A percentile compares a stretch with the other conserved stretches of the same genome.
These are phyloP conservation scores for Kwoniella sp. DNA, from an alignment of 768 basidiomycete species.

Conservation along the genomic window DNA sequence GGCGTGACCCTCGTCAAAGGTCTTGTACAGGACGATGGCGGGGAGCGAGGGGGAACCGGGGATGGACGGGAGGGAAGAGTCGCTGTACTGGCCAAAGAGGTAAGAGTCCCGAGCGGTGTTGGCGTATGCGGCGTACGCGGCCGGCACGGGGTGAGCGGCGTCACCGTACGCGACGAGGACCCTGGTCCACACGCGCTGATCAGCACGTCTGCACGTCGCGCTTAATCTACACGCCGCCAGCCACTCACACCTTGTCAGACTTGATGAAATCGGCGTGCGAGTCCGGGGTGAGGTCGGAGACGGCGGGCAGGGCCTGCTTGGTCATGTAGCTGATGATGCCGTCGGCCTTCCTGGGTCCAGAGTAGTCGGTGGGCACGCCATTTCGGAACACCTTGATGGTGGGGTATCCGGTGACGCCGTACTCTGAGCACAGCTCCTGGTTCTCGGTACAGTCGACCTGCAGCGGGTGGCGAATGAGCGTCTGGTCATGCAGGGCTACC, in stretches of 20 bases:
- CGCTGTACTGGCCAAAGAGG: constrained; percentile 82
- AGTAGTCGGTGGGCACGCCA: constrained; percentile 74
- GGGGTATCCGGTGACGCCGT: constrained; percentile 89
- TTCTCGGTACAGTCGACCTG: constrained; percentile 90
- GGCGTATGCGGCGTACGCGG: constrained; percentile 74
- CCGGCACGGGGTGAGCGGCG: constrained; percentile 66
- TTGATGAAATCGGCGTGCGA: constrained; percentile 80
- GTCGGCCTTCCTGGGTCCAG: constrained; percentile 85
- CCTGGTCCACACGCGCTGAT: too few relatives aligned
- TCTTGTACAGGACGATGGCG: constrained; percentile 83
- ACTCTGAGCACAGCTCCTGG: constrained; percentile 79
- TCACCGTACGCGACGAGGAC: constrained; percentile 81
- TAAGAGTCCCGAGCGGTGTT: constrained; percentile 86
- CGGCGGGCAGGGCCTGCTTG: constrained; percentile 93
- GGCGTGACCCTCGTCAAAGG: constrained; percentile 74
- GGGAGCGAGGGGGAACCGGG: constrained; percentile 69
- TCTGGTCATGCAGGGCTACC: background rate
- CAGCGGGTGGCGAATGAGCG: background rate
- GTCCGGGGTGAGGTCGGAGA: constrained; percentile 69
- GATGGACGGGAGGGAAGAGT: constrained; percentile 57
- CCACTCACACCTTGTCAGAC: constrained; percentile 68
- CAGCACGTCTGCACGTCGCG: background rate
- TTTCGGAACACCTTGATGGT: constrained; percentile 88
- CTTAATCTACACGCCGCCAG: background rate
- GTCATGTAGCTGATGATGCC: constrained; percentile 94